These are phyloP conservation scores for Penicillium psychrofluorescens DNA, from an alignment of 495 filamentous ascomycete genomes.

Conservation along the genomic window DNA sequence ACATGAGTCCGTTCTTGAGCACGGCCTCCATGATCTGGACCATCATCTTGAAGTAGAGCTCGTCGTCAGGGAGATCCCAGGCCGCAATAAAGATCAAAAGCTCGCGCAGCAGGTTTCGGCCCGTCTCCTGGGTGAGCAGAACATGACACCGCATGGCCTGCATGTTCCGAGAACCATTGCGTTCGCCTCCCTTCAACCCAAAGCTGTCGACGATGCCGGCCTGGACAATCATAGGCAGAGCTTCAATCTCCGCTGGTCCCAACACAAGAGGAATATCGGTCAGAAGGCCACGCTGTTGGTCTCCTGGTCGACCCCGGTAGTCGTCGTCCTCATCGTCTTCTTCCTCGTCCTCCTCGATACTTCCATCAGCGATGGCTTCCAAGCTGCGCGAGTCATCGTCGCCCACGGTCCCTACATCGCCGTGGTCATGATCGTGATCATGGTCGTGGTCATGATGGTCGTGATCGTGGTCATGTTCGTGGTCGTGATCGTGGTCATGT, in stretches of 20 bases:
- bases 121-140: conserved; percentile 76
- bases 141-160: conserved; percentile 83
- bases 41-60: conserved; percentile 91
- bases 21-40: conserved; percentile 92
- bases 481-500: conserved; percentile 7
- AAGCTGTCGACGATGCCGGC: conserved; percentile 66
- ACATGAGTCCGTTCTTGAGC: conserved; percentile 77
- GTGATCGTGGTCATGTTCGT: conserved; percentile 23
- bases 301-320: conserved; percentile 72
- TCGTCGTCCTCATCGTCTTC: conserved; percentile 54
- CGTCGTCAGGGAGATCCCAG: conserved; percentile 87
- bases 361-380: conserved; percentile 43
- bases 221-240: conserved; percentile 90
- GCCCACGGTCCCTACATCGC: conserved; percentile 39
- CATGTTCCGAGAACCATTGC: conserved; percentile 65
- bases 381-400: conserved; percentile 42
- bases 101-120: conserved; percentile 79
- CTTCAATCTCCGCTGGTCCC: conserved; percentile 88
- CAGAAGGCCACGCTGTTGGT: conserved; percentile 76
- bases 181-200: conserved; percentile 37
- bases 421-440: conserved; percentile 13
- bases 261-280: conserved; percentile 93
- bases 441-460: conserved; percentile 40
- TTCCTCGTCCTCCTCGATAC: conserved; percentile 34
- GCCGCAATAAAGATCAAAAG: conserved; percentile 93